A percentile compares a stretch with the other conserved stretches of the same genome.
phyloP scores from a whole-genome alignment of 805 yeast species.

The Tetrapisispora pingtungensis region DNA sequence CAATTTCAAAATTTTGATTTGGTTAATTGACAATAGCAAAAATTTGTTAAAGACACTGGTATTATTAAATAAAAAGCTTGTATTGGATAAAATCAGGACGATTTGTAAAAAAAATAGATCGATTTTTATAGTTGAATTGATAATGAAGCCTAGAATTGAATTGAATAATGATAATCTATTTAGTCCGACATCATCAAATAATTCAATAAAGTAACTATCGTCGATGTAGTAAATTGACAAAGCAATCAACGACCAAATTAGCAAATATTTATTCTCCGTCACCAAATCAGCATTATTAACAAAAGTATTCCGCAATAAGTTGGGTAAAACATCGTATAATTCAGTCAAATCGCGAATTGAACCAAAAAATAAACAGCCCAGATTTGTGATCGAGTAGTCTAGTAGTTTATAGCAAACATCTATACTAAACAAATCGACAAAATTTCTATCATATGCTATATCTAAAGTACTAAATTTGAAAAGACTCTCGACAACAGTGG shows the following conservation, averaged over 20 bases:
- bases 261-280: constrained; percentile 16
- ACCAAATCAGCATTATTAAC: constrained; percentile 13
- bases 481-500: constrained; percentile 15
- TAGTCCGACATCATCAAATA: neutral
- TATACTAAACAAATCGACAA: constrained; percentile 6
- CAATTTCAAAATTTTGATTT: constrained; percentile 18
- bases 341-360: constrained; percentile 25
- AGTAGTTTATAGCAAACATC: constrained; percentile 19
- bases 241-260: constrained; percentile 25
- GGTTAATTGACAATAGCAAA: constrained; percentile 17
- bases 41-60: constrained; percentile 12
- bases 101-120: constrained; percentile 22
- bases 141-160: constrained; percentile 4
- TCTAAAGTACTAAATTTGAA: too few relatives aligned
- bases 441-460: too few relatives aligned
- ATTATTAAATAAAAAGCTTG: constrained; percentile 13
- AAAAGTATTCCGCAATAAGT: constrained; percentile 7
- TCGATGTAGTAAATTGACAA: constrained; percentile 23
- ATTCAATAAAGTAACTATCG: constrained; percentile 6
- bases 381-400: constrained; percentile 23
- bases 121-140: constrained; percentile 11
- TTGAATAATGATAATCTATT: neutral
- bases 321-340: constrained; percentile 8
- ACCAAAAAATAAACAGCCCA: constrained; percentile 27
- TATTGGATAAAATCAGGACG: constrained; percentile 19